phyloP scores from a whole-genome alignment of 2,329 filamentous ascomycete genomes.

The Botrytis hyacinthi region DNA sequence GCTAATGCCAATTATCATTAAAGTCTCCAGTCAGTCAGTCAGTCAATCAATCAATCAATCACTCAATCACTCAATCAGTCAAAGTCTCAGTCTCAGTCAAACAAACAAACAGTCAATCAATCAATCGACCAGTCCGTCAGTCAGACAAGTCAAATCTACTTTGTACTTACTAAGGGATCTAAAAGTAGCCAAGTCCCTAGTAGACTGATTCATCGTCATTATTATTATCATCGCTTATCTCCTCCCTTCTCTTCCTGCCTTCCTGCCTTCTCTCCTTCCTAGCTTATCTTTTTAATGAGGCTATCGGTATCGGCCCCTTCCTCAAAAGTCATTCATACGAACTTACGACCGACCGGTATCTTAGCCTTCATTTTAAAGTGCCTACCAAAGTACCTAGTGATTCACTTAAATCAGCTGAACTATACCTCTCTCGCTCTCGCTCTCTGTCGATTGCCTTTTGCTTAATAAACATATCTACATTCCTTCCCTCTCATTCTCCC shows the following conservation, averaged over 20 bases:
- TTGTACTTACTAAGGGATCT: neutral
- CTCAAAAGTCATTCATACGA: neutral
- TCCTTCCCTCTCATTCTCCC: neutral
- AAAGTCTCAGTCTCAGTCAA: neutral
- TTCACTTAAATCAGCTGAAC: neutral
- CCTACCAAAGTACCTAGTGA: neutral
- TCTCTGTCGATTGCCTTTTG: neutral
- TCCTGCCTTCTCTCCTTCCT: neutral
- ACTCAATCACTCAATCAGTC: neutral
- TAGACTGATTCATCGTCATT: neutral
- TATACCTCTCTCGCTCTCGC: too few relatives aligned
- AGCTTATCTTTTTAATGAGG: constrained; percentile 1
- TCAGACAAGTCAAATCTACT: neutral
- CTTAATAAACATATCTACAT: neutral
- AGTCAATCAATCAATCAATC: neutral
- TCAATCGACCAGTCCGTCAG: too few relatives aligned
- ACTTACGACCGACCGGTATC: neutral
- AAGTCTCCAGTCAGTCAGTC: neutral
- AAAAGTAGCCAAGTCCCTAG: neutral
- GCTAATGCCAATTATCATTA: neutral
- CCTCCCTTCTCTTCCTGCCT: neutral
- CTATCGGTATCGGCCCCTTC: neutral
- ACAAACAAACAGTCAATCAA: too few relatives aligned
- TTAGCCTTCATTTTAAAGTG: neutral
- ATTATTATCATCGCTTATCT: neutral